Evolutionary conservation across 2,329 filamentous ascomycete genomes (phyloP).

Genomic region (Sporothrix pallida): DNA sequence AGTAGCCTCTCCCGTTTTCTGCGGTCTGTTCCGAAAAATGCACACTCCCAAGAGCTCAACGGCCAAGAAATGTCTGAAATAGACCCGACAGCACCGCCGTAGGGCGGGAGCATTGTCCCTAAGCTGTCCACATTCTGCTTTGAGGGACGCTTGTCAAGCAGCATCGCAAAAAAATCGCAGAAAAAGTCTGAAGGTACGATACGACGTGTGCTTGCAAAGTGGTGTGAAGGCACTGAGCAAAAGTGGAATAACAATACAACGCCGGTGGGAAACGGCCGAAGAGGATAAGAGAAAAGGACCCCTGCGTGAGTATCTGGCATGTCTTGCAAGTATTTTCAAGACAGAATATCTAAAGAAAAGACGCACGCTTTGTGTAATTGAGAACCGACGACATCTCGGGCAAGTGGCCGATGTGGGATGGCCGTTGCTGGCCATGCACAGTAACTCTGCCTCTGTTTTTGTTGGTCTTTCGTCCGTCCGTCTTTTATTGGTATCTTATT

Average conservation of each 20-base stretch:
- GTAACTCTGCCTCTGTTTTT: not conserved
- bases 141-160: not conserved
- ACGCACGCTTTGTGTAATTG: constrained; percentile 23
- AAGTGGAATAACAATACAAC: constrained; percentile 1
- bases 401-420: constrained; percentile 4
- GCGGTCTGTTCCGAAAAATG: constrained; percentile 14
- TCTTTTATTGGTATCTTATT: not conserved
- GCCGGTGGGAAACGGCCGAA: constrained; percentile 1
- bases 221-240: not conserved
- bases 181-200: not conserved
- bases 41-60: not conserved
- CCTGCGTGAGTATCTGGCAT: not conserved
- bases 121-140: too few relatives aligned
- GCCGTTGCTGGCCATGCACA: not conserved
- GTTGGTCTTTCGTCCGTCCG: not conserved
- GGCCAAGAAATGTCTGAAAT: not conserved
- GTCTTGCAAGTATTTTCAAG: too few relatives aligned
- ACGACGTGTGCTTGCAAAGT: constrained; percentile 11
- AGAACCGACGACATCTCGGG: constrained; percentile 14
- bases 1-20: constrained; percentile 13
- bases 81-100: constrained; percentile 17
- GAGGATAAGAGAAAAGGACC: not conserved
- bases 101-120: constrained; percentile 9
- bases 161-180: not conserved
- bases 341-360: not conserved